A percentile compares a stretch with the other conserved stretches of the same genome.
Conservation (phyloP, 495 filamentous ascomycete species). For the Trichoderma erinaceum region DNA sequence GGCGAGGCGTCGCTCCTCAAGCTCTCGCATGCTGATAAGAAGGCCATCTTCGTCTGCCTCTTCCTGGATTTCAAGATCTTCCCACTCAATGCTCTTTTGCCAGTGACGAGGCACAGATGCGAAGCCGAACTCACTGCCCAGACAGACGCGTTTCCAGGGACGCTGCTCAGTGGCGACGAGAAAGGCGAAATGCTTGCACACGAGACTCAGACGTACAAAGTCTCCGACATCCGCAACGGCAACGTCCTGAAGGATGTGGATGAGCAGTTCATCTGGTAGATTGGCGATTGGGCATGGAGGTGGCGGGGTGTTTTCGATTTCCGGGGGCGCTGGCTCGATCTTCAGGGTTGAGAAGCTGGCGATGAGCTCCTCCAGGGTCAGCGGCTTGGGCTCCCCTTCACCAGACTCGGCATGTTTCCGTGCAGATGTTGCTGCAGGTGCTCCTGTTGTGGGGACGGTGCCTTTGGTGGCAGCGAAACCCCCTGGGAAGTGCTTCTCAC, state of each 20-base stretch:
- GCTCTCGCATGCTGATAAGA: slow-evolving; percentile 24
- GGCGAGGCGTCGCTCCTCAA: slow-evolving; percentile 25
- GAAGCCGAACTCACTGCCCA: slow-evolving; percentile 68
- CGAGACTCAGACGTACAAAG: slow-evolving; percentile 70
- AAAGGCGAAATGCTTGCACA: slow-evolving; percentile 83
- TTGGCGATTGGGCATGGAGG: slow-evolving; percentile 72
- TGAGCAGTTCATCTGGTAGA: slow-evolving; percentile 76
- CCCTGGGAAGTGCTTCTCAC: slow-evolving; percentile 16
- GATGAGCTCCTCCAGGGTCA: slow-evolving; percentile 62
- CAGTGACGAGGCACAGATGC: slow-evolving; percentile 79
- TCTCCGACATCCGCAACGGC: slow-evolving; percentile 72
- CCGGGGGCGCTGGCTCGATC: slow-evolving; percentile 51
- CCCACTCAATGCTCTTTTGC: slow-evolving; percentile 56
- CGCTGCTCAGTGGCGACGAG: slow-evolving; percentile 76
- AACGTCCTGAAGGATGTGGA: slow-evolving; percentile 52
- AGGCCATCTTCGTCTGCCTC: slow-evolving; percentile 20
- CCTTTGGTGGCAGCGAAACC: neutral
- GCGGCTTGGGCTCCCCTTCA: slow-evolving; percentile 20
- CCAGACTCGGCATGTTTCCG: neutral
- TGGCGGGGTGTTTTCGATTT: slow-evolving; percentile 56
- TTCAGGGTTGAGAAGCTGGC: slow-evolving; percentile 59
- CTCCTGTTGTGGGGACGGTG: neutral
- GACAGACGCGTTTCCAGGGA: slow-evolving; percentile 80
- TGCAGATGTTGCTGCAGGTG: neutral
- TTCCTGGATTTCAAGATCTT: slow-evolving; percentile 41